Evolutionary conservation across 1,284 basidiomycete genomes (phyloP).

Genomic region (Trametes sp.): DNA sequence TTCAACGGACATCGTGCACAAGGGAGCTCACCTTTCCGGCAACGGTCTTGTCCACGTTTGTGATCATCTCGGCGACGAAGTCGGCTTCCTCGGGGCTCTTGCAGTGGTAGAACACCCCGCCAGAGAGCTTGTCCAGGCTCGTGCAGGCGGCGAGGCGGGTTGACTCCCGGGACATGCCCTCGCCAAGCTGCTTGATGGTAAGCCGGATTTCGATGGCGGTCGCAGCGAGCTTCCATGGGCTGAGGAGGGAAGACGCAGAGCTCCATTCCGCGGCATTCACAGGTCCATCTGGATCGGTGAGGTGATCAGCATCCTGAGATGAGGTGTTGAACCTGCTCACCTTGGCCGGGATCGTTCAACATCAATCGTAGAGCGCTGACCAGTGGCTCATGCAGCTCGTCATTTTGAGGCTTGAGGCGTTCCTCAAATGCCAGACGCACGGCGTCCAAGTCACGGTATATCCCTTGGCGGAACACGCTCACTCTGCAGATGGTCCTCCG

Average conservation of each 20-base stretch:
- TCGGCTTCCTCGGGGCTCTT: constrained; percentile 80
- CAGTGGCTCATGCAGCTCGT: constrained; percentile 66
- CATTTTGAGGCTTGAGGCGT: constrained; percentile 59
- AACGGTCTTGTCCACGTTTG: constrained; percentile 68
- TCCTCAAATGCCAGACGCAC: constrained; percentile 73
- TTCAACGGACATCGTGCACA: neutral
- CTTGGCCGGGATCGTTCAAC: constrained; percentile 57
- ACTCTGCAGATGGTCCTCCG: constrained; percentile 65
- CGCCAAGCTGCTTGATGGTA: constrained; percentile 72
- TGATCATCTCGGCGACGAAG: constrained; percentile 79
- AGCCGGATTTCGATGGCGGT: constrained; percentile 82
- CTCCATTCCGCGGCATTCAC: constrained; percentile 67
- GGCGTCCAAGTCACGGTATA: constrained; percentile 74
- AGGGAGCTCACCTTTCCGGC: constrained; percentile 65
- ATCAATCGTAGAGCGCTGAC: constrained; percentile 69
- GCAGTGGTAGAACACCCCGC: constrained; percentile 71
- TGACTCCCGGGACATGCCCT: constrained; percentile 63
- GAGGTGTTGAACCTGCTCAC: constrained; percentile 11
- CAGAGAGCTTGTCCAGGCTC: constrained; percentile 68
- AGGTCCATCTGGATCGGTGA: constrained; percentile 35
- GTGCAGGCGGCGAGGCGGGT: constrained; percentile 59
- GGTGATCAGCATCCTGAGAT: neutral
- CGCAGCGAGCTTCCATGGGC: constrained; percentile 82
- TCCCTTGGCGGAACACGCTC: constrained; percentile 70
- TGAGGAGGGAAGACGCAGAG: constrained; percentile 67